These are phyloP conservation scores for Rhodotorula sp. DNA, from an alignment of 1,284 basidiomycete genomes.

Conservation along the genomic window DNA sequence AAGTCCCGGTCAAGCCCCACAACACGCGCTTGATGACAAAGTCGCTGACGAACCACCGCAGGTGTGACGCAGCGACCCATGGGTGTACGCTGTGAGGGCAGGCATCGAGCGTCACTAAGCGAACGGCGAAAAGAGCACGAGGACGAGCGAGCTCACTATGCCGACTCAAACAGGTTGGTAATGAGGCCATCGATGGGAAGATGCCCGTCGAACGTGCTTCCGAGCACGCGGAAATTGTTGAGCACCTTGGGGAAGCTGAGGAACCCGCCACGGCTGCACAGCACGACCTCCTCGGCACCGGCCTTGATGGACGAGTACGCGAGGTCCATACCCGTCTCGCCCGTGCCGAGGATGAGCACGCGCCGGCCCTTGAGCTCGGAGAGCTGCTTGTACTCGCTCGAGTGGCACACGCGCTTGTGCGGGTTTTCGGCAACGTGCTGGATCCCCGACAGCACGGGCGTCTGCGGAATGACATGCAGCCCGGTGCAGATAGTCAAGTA, in stretches of 20 bases:
- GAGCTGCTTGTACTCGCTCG: conserved; percentile 59
- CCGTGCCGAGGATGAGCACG: conserved; percentile 62
- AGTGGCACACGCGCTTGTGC: conserved; percentile 57
- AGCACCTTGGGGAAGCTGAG: conserved; percentile 66
- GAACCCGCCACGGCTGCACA: conserved; percentile 60
- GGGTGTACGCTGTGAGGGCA: conserved; percentile 50
- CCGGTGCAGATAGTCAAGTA: conserved; percentile 58
- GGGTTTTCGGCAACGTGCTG: conserved; percentile 20
- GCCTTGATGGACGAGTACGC: conserved; percentile 56
- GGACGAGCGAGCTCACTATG: conserved; percentile 49
- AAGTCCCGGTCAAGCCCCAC: conserved; percentile 62
- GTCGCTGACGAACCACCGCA: conserved; percentile 57
- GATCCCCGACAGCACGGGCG: conserved; percentile 58
- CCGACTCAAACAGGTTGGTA: conserved; percentile 61
- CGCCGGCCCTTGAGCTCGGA: conserved; percentile 56
- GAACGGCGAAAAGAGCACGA: background rate
- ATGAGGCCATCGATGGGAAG: conserved; percentile 65
- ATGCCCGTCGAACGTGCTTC: conserved; percentile 56
- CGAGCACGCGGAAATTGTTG: conserved; percentile 65
- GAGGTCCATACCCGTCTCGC: conserved; percentile 69
- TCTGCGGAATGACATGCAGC: conserved; percentile 54
- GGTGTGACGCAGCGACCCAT: conserved; percentile 61
- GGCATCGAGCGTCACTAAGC: too few relatives aligned
- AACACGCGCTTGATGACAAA: conserved; percentile 64
- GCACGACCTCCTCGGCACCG: conserved; percentile 58